These are phyloP conservation scores for Pseudocohnilembus persalinus DNA, from an alignment of 169 alveolate genomes.

Conservation along the genomic window DNA sequence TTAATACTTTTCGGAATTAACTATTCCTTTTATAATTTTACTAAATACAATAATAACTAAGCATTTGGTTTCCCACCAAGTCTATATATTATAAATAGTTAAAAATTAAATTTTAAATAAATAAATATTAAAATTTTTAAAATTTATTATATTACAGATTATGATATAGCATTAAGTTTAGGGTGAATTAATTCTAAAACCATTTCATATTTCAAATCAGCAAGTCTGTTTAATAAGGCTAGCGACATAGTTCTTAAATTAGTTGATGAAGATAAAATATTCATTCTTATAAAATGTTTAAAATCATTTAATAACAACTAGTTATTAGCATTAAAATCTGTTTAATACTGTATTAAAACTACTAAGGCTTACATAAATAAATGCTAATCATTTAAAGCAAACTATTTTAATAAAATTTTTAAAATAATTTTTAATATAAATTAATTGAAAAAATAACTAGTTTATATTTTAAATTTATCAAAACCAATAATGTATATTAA, in stretches of 20 bases:
- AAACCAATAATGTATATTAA: too few relatives aligned
- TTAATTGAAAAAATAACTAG: background rate
- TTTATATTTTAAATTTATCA: too few relatives aligned
- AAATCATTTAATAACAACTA: slow-evolving; percentile 18
- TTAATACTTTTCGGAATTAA: slow-evolving; percentile 29
- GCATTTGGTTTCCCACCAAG: slow-evolving; percentile 47
- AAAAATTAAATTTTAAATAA: too few relatives aligned
- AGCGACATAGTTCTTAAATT: slow-evolving; percentile 26
- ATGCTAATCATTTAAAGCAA: slow-evolving; percentile 19
- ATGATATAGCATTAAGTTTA: slow-evolving; percentile 9
- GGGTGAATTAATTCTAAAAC: background rate
- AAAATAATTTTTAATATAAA: background rate
- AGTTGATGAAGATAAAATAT: slow-evolving; percentile 25
- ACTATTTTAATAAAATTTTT: background rate
- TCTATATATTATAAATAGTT: too few relatives aligned
- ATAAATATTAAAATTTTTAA: too few relatives aligned
- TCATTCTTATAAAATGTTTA: slow-evolving; percentile 7
- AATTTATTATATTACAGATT: slow-evolving; percentile 1
- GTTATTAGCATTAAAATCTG: background rate
- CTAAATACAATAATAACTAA: slow-evolving; percentile 29
- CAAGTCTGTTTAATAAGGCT: slow-evolving; percentile 32
- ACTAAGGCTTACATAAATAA: slow-evolving; percentile 35
- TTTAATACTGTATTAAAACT: slow-evolving; percentile 29
- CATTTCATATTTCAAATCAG: slow-evolving; percentile 26
- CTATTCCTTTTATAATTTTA: slow-evolving; percentile 28